Conservation (phyloP, 1,284 basidiomycete genomes). For the Taiwanofungus camphoratus region DNA sequence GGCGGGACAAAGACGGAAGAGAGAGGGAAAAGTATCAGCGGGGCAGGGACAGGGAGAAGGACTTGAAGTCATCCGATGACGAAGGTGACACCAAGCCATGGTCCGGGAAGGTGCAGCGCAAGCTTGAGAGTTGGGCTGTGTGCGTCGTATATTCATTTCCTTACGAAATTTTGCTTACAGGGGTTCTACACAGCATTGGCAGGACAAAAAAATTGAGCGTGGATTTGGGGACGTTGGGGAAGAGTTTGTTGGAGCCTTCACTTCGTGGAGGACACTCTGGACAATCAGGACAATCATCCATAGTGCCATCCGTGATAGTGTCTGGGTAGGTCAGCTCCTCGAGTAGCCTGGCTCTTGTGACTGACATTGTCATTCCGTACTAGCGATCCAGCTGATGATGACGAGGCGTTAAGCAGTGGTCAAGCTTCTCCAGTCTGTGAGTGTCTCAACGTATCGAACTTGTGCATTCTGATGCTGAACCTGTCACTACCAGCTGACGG, state of each 20-base stretch:
- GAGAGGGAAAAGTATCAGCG: constrained; percentile 32
- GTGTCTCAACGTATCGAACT: no score
- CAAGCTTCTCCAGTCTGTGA: constrained; percentile 64
- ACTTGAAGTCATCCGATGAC: constrained; percentile 31
- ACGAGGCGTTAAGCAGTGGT: constrained; percentile 64
- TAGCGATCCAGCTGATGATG: constrained; percentile 48
- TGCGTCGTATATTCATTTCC: constrained; percentile 29
- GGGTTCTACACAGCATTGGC: constrained; percentile 20
- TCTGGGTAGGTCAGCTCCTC: constrained; percentile 27
- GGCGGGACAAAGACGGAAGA: constrained; percentile 26
- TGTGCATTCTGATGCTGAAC: neutral
- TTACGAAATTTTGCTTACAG: constrained; percentile 4
- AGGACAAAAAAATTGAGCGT: constrained; percentile 34
- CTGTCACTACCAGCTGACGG: neutral
- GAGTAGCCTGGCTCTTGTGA: neutral
- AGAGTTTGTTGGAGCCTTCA: constrained; percentile 19
- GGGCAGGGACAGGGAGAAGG: constrained; percentile 30
- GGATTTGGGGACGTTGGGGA: constrained; percentile 27
- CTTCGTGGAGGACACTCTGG: constrained; percentile 17
- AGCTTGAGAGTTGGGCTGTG: constrained; percentile 68
- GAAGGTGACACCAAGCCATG: constrained; percentile 39
- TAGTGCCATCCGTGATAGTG: constrained; percentile 31
- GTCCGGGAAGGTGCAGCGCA: constrained; percentile 59
- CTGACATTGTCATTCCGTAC: constrained; percentile 1
- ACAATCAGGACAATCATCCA: constrained; percentile 16